These are phyloP conservation scores for Metschnikowia aberdeeniae DNA, from an alignment of 805 yeast genomes.

Conservation along the genomic window DNA sequence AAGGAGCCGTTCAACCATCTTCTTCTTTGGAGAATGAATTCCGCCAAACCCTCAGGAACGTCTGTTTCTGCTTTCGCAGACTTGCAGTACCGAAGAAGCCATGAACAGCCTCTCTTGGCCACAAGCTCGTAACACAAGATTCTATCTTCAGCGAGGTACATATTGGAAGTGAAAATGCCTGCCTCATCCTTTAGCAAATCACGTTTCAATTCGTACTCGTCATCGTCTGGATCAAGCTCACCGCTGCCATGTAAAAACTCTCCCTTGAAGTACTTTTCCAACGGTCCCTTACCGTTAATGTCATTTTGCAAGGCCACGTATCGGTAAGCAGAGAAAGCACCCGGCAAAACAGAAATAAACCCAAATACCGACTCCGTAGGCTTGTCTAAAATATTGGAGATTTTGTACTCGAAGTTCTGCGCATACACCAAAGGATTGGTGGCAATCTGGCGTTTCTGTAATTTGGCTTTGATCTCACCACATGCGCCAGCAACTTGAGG, in stretches of 20 bases:
- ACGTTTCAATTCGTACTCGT: slow-evolving; percentile 35
- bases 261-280: slow-evolving; percentile 88
- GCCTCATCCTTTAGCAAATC: slow-evolving; percentile 32
- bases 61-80: slow-evolving; percentile 65
- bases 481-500: slow-evolving; percentile 94
- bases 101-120: slow-evolving; percentile 57
- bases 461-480: slow-evolving; percentile 70
- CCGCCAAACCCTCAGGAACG: slow-evolving; percentile 60
- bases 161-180: slow-evolving; percentile 88
- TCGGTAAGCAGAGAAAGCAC: slow-evolving; percentile 94
- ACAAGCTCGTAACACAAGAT: slow-evolving; percentile 95
- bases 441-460: slow-evolving; percentile 46
- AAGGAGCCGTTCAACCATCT: slow-evolving; percentile 70
- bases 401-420: slow-evolving; percentile 94
- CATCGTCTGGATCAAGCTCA: slow-evolving; percentile 34
- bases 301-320: slow-evolving; percentile 70
- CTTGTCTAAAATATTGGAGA: slow-evolving; percentile 90
- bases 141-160: slow-evolving; percentile 97
- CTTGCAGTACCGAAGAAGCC: slow-evolving; percentile 62
- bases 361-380: slow-evolving; percentile 96
- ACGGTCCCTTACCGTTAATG: slow-evolving; percentile 74
- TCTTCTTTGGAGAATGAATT: slow-evolving; percentile 60
- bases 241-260: slow-evolving; percentile 70
- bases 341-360: slow-evolving; percentile 89
- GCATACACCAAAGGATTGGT: slow-evolving; percentile 91